Base-by-base conservation (phyloP, 805 yeast genomes). In the Yamadazyma philogaea region DNA sequence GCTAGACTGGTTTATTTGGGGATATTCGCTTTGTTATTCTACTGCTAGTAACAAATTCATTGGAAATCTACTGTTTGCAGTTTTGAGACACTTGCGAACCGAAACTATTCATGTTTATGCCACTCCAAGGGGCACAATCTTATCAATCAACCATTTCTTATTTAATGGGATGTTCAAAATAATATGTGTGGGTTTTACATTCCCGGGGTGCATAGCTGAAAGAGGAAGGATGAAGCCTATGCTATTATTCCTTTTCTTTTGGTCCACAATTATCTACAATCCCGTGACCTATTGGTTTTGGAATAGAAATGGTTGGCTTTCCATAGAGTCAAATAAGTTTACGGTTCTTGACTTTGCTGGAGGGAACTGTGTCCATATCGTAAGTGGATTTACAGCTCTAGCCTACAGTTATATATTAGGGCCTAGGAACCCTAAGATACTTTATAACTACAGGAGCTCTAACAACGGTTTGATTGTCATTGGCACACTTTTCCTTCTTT, bases 301-400 rank as follows among this genome's bases (percentile, higher is more conserved):
- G 75, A 69, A 68, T 47, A 42, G 49, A 17, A 57, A 66, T 37
- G 75, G 75, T 7, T 70, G 74, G 74, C 57, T 70, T 3, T 64
- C 71, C 0, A 52, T 61, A 1, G 68, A 67, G 41, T 51, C 56
- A 14, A 44, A 49, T 12, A 53, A 44, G 24, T 45, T 64, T 3
- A 73, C 74, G 0, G 74, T 68, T 3, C 52, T 68, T 8, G 75
- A 70, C 48, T 70, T 69, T 55, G 74, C 75, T 5, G 75, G 75
- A 8, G 75, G 74, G 8, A 64, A 59, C 34, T 66, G 72, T 48
- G 60, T 70, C n/a, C 75, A 70, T 45, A 54, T 68, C 26, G 72
- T 69, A 3, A 63, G 73, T 49, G 75, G 75, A n/a, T 68, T 69
- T 42, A 70, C 75, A 7, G 59, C 68, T 3, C 57, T 70, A 40